phyloP scores from a whole-genome alignment of 129 eudicot species.

The Pulicaria dysenterica region DNA sequence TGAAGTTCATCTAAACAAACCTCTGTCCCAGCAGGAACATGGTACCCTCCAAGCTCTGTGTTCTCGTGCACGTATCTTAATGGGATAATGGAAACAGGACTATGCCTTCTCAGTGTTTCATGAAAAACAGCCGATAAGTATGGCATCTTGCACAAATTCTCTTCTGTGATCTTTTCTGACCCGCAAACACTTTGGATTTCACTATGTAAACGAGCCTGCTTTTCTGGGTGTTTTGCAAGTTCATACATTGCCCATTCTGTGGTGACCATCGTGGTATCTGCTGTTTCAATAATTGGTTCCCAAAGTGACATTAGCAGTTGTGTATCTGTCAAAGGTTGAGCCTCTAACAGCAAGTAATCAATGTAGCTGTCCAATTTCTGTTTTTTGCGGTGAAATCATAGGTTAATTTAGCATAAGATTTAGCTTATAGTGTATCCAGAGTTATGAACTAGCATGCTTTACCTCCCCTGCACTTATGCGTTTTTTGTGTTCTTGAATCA shows the following conservation, averaged over 20 bases:
- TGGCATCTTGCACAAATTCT: constrained; percentile 44
- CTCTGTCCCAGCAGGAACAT: constrained; percentile 59
- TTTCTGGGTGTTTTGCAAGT: constrained; percentile 42
- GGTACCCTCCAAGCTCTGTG: constrained; percentile 54
- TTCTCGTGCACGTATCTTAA: constrained; percentile 50
- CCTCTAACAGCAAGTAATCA: constrained; percentile 43
- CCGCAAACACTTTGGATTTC: constrained; percentile 52
- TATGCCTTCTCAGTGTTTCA: constrained; percentile 55
- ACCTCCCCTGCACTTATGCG: constrained; percentile 45
- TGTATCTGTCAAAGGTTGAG: constrained; percentile 37
- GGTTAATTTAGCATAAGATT: neutral
- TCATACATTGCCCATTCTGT: constrained; percentile 61
- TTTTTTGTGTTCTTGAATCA: constrained; percentile 37
- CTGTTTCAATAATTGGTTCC: constrained; percentile 52
- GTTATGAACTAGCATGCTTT: neutral
- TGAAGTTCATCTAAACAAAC: constrained; percentile 31
- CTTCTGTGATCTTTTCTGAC: constrained; percentile 47
- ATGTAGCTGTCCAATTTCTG: constrained; percentile 36
- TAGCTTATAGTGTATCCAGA: neutral
- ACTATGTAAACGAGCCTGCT: constrained; percentile 35
- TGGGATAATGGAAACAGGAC: constrained; percentile 53
- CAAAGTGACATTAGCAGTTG: constrained; percentile 47
- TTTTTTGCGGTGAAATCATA: neutral
- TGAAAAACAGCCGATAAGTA: constrained; percentile 50
- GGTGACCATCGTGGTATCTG: constrained; percentile 50